Evolutionary conservation across 768 basidiomycete genomes (phyloP).

Genomic region (Guyanaporus albipodus): DNA sequence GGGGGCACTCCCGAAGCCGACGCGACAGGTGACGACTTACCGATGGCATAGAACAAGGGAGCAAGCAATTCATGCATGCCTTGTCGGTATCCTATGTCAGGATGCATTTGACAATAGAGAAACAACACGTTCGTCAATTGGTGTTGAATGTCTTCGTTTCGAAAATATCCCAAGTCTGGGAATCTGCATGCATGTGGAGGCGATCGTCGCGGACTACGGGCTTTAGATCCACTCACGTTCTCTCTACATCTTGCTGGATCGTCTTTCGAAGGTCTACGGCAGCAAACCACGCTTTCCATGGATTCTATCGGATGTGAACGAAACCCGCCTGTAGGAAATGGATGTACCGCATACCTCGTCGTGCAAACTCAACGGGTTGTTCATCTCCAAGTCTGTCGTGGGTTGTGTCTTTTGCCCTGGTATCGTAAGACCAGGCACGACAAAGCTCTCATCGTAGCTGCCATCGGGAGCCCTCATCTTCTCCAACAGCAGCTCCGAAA

Average conservation of each 20-base stretch:
- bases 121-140: conserved; percentile 86
- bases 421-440: conserved; percentile 46
- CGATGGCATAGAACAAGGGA: conserved; percentile 67
- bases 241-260: conserved; percentile 91
- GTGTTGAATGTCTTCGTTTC: conserved; percentile 65
- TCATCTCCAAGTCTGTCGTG: conserved; percentile 53
- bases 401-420: conserved; percentile 30
- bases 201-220: conserved; percentile 1
- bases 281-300: conserved; percentile 93
- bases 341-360: conserved; percentile 48
- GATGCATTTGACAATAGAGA: conserved; percentile 73
- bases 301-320: conserved; percentile 53
- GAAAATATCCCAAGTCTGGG: conserved; percentile 94
- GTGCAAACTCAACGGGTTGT: conserved; percentile 80
- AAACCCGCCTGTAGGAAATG: neutral
- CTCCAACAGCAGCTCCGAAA: conserved; percentile 54
- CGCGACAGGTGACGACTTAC: conserved; percentile 17
- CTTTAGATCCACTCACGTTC: conserved; percentile 64
- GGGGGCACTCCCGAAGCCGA: conserved; percentile 1
- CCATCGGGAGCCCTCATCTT: conserved; percentile 86
- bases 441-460: conserved; percentile 67
- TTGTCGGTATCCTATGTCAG: conserved; percentile 89
- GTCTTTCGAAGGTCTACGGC: conserved; percentile 85
- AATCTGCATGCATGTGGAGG: conserved; percentile 52
- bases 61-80: conserved; percentile 99